Evolutionary conservation across 2,329 filamentous ascomycete genomes (phyloP).

Genomic region (Blastomyces silverae): DNA sequence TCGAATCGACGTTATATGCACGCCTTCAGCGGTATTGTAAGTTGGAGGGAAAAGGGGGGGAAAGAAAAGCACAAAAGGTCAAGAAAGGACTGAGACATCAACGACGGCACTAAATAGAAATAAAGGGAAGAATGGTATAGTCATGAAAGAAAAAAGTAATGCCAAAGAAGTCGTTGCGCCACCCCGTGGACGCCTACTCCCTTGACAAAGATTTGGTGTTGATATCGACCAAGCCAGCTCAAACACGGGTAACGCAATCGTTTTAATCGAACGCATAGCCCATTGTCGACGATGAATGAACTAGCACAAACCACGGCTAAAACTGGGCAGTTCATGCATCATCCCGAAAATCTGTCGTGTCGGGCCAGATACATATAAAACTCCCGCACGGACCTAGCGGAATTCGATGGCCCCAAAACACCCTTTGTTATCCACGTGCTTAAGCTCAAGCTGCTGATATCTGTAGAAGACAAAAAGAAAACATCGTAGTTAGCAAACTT

Average conservation of each 20-base stretch:
- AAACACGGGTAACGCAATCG: background rate
- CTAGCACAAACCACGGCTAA: background rate
- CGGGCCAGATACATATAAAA: background rate
- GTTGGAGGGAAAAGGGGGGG: background rate
- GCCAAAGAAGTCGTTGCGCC: background rate
- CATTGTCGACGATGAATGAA: background rate
- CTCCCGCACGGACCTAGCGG: constrained; percentile 48
- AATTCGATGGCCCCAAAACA: constrained; percentile 87
- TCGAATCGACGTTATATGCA: background rate
- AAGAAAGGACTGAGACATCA: background rate
- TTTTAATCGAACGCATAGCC: background rate
- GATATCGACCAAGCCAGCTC: background rate
- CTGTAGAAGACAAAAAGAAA: constrained; percentile 40
- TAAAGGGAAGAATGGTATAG: constrained; percentile 8
- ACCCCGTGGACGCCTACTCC: background rate
- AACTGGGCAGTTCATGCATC: background rate
- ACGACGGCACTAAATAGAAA: background rate
- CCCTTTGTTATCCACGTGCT: constrained; percentile 76
- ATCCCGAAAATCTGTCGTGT: background rate
- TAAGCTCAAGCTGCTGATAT: constrained; percentile 87
- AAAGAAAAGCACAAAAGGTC: background rate
- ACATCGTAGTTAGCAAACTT: constrained; percentile 5
- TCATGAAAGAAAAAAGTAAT: background rate
- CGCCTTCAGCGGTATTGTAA: background rate
- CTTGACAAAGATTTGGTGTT: background rate